Percentiles rank a stretch among this genome's conserved stretches.
These are phyloP conservation scores for Draba incana DNA, from an alignment of 345 rosid genomes.

Conservation along the genomic window DNA sequence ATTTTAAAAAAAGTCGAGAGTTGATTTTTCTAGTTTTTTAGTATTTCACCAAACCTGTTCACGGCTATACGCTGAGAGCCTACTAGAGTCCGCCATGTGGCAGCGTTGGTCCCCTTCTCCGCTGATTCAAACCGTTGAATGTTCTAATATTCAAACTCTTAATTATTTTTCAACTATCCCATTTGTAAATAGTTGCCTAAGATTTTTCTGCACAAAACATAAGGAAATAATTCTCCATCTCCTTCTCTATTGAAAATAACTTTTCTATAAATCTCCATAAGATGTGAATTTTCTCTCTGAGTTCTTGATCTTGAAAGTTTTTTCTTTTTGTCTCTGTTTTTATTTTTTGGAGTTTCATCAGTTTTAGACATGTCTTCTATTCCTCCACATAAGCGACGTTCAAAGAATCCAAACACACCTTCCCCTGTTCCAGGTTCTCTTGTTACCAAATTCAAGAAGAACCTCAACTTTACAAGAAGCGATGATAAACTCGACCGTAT, in stretches of 20 bases:
- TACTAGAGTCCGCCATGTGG: no score
- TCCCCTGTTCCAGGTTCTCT: conserved; percentile 46
- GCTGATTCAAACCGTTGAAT: no score
- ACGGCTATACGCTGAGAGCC: no score
- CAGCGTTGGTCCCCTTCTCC: no score
- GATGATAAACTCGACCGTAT: conserved; percentile 29
- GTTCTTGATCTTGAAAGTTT: not conserved
- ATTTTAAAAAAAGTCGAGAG: no score
- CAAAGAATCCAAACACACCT: conserved; percentile 37
- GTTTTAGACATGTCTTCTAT: conserved; percentile 55
- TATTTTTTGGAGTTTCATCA: not conserved
- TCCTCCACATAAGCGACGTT: conserved; percentile 65
- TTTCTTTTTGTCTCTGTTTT: not conserved
- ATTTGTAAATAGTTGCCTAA: no score
- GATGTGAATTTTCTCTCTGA: not conserved
- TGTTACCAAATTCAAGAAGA: conserved; percentile 43
- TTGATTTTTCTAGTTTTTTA: no score
- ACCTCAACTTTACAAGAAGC: conserved; percentile 28
- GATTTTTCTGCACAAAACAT: no score
- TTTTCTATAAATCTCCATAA: not conserved
- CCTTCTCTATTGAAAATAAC: not conserved
- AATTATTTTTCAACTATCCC: no score
- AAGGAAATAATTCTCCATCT: not conserved
- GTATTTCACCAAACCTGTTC: no score
- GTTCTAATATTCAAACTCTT: no score